Percentiles rank a stretch among this genome's conserved stretches.
These are phyloP conservation scores for Leucoagaricus sp. DNA, from an alignment of 1,284 basidiomycete species.

Conservation along the genomic window DNA sequence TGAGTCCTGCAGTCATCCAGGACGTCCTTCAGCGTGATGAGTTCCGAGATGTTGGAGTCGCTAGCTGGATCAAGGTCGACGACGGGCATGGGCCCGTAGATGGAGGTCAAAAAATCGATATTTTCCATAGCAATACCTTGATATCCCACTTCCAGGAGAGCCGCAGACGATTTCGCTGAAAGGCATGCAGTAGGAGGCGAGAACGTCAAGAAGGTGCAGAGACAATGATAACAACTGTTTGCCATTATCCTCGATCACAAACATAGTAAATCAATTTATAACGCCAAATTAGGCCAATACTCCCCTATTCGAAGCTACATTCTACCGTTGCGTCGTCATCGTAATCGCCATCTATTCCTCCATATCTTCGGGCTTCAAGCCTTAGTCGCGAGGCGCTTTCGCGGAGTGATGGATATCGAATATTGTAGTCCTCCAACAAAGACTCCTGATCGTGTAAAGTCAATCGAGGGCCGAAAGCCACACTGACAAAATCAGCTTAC, in stretches of 20 bases:
- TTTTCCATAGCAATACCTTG: slow-evolving; percentile 93
- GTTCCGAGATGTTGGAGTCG: slow-evolving; percentile 77
- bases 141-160: slow-evolving; percentile 92
- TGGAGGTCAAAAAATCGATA: slow-evolving; percentile 89
- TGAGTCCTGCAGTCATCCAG: slow-evolving; percentile 87
- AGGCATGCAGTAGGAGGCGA: slow-evolving; percentile 50
- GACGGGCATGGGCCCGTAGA: slow-evolving; percentile 84
- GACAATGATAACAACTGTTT: no score
- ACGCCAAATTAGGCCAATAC: no score
- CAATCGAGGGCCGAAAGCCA: neutral
- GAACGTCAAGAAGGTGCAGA: no score
- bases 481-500: slow-evolving; percentile 32
- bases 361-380: no score
- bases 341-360: no score
- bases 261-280: no score
- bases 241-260: no score
- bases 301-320: no score
- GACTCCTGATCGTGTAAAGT: neutral
- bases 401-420: neutral
- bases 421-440: neutral
- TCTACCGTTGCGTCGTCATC: no score
- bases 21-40: slow-evolving; percentile 88
- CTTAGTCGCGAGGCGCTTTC: slow-evolving; percentile 1
- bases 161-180: slow-evolving; percentile 91
- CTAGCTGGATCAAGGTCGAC: slow-evolving; percentile 98